These are phyloP conservation scores for Leccinum olivaceopallidum DNA, from an alignment of 768 basidiomycete genomes.

Conservation along the genomic window DNA sequence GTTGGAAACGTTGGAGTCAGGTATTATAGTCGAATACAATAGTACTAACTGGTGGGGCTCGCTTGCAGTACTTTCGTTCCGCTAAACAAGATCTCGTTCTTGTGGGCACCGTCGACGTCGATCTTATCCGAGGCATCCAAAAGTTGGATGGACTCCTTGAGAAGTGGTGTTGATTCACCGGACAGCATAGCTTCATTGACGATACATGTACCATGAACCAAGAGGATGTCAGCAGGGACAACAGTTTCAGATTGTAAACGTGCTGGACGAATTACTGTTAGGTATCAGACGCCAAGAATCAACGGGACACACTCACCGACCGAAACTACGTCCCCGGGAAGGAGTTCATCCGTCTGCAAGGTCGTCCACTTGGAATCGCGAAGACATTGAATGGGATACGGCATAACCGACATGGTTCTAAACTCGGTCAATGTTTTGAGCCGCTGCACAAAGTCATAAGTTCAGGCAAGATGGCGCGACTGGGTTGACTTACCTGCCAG, in stretches of 20 bases:
- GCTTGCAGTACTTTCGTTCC: slow-evolving; percentile 98
- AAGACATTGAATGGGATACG: slow-evolving; percentile 82
- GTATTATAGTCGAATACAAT: not conserved
- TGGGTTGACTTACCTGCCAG: slow-evolving; percentile 73
- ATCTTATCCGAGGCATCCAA: slow-evolving; percentile 72
- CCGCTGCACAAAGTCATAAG: slow-evolving; percentile 52
- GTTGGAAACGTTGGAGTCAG: not conserved
- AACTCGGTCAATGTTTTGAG: slow-evolving; percentile 92
- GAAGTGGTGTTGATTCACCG: slow-evolving; percentile 94
- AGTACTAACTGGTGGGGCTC: slow-evolving; percentile 39
- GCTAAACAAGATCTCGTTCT: slow-evolving; percentile 87
- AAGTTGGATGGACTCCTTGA: slow-evolving; percentile 94
- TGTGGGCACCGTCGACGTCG: slow-evolving; percentile 85
- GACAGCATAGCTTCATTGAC: slow-evolving; percentile 99
- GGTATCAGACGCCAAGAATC: not conserved
- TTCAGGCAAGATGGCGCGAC: not conserved
- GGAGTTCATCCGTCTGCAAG: slow-evolving; percentile 80
- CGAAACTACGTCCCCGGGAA: slow-evolving; percentile 90
- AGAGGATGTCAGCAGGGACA: slow-evolving; percentile 90
- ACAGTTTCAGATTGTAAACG: slow-evolving; percentile 78
- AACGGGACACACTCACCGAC: slow-evolving; percentile 54
- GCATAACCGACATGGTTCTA: slow-evolving; percentile 92
- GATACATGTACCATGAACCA: slow-evolving; percentile 91
- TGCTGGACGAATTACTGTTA: slow-evolving; percentile 37
- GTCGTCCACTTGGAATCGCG: slow-evolving; percentile 80